Evolutionary conservation across 164 flowering plant genomes (phyloP).

Genomic region (Akebia trifoliata): DNA sequence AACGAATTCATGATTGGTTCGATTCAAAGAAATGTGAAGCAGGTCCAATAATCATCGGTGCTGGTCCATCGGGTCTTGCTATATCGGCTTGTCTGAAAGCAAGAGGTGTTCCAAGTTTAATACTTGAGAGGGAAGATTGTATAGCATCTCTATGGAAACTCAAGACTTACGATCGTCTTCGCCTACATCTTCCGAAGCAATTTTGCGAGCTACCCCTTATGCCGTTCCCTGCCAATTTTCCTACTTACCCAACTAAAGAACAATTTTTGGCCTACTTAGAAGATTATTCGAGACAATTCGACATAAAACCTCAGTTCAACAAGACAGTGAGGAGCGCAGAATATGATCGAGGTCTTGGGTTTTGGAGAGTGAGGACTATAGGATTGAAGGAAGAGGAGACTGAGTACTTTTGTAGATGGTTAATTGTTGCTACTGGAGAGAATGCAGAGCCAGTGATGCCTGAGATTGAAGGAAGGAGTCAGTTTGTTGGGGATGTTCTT

Average conservation of each 20-base stretch:
- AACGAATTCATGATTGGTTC: constrained; percentile 46
- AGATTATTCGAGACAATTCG: constrained; percentile 38
- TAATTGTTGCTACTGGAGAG: constrained; percentile 89
- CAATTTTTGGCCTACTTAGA: constrained; percentile 59
- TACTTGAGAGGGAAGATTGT: constrained; percentile 61
- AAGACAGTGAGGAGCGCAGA: constrained; percentile 49
- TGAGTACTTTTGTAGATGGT: constrained; percentile 66
- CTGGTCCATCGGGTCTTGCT: constrained; percentile 86
- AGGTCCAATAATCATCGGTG: constrained; percentile 69
- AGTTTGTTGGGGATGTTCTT: constrained; percentile 50
- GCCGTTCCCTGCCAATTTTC: constrained; percentile 61
- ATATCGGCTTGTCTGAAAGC: constrained; percentile 63
- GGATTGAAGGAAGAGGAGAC: constrained; percentile 25
- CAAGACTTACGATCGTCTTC: constrained; percentile 68
- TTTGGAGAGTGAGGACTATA: constrained; percentile 51
- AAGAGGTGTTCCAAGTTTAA: constrained; percentile 41
- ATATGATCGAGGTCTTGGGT: constrained; percentile 32
- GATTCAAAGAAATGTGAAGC: too few relatives aligned
- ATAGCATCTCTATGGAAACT: constrained; percentile 77
- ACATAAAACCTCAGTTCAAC: constrained; percentile 42
- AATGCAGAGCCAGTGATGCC: constrained; percentile 85
- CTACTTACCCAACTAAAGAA: constrained; percentile 67
- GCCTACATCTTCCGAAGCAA: constrained; percentile 73
- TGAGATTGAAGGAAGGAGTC: constrained; percentile 47
- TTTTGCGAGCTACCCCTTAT: constrained; percentile 69